Evolutionary conservation across 306 rosid genomes (phyloP), one percentile per base, ranked within the genome.

Genomic region (Crotalaria pallida): DNA sequence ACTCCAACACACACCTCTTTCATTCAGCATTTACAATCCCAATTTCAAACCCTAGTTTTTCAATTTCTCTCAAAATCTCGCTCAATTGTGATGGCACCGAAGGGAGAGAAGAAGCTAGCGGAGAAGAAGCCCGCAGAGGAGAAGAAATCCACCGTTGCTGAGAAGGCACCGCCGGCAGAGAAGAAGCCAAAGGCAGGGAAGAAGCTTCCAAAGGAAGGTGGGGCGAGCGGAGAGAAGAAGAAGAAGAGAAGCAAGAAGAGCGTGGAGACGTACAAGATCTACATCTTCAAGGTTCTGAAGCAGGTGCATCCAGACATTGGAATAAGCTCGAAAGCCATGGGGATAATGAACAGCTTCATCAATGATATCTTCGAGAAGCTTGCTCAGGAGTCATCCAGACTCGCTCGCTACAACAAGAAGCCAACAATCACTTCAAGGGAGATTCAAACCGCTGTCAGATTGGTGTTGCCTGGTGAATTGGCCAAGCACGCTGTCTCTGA

Each of bases 141-240:
- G 82, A 88, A 83, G 82, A 88, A 88, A 8, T 45, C 88, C 0
- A 66, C 89, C 0, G 86, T 74, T 3, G 96, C 87, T 0, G 92
- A 89, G 80, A 89, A 86, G 38, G 88, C 85, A 0, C 96, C 88
- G 0, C 90, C 92, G 3, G 96, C 88, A 0, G 92, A 88, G 84
- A 88, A 88, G 85, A 88, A 86, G 67, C 96, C 88, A 0, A 88
- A 86, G 85, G 91, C 91, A 3, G 96, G 96, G 0, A 89, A 89
- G 88, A 89, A 89, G 81, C 88, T 89, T 0, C 96, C 96, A 0
- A 89, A 89, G 77, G 92, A 86, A 1, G 92, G 76, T 1, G 92
- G 77, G 0, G 87, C 84, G 0, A 82, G 75, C 21, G 85, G 84
- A 0, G 96, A 89, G 61, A 89, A 89, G 85, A 89, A 89, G 87